phyloP scores from a whole-genome alignment of 495 filamentous ascomycete species.

The Corynascus novoguineensis region DNA sequence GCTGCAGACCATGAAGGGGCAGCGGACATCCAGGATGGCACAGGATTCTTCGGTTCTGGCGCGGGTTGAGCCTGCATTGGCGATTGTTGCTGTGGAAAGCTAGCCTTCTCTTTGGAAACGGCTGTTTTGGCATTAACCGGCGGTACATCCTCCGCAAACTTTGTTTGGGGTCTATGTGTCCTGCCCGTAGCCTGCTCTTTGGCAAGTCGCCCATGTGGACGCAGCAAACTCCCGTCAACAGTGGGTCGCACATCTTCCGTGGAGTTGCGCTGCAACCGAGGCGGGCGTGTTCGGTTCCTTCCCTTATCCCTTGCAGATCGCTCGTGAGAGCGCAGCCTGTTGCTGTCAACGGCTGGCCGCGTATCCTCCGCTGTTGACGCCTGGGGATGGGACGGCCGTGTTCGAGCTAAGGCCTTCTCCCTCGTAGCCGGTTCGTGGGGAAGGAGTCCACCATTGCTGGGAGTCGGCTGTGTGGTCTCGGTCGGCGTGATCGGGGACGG shows the following conservation, averaged over 20 bases:
- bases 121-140: background rate
- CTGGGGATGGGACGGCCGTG: background rate
- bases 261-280: background rate
- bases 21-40: slow-evolving; percentile 1
- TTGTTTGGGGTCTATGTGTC: background rate
- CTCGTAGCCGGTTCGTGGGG: background rate
- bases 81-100: background rate
- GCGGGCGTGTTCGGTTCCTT: background rate
- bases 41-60: background rate
- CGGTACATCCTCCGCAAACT: background rate
- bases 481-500: background rate
- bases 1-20: background rate
- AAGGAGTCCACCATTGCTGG: background rate
- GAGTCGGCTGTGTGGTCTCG: background rate
- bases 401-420: background rate
- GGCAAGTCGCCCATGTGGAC: slow-evolving; percentile 8
- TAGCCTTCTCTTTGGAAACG: background rate
- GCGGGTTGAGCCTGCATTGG: background rate
- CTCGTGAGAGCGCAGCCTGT: background rate
- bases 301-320: background rate
- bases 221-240: background rate
- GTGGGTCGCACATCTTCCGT: background rate
- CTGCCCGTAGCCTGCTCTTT: background rate
- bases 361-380: background rate
- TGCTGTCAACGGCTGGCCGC: background rate